Base-by-base conservation (phyloP, 257 asterid genomes). In the Coffea canephora region DNA sequence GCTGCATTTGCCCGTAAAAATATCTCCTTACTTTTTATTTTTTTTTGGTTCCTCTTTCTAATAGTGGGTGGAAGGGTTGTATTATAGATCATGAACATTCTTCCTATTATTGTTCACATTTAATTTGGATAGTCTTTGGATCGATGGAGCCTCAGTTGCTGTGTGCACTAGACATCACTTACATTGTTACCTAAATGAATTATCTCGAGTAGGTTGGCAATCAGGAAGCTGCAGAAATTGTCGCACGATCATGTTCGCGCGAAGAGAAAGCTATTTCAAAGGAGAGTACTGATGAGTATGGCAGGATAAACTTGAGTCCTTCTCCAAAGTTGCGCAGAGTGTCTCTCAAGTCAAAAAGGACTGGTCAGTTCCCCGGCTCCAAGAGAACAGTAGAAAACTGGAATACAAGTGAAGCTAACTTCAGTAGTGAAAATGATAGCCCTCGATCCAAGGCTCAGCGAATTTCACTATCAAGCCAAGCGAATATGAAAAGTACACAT, bases 221-320 rank as follows among this genome's bases (percentile, higher is more conserved):
- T 85, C 90, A 92, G 80, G 97, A 92, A 86, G 96, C 93, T 43
- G 85, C 89, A 43, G 93, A 90, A 73, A 64, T 93, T 36, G 91
- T 91, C 73, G 84, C 61, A 83, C 83, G 81, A 80, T 82, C 86
- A 19, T 89, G 91, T 83, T 84, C 82, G 9, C 27, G 72, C 27
- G 81, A 65, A 77, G 84, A 81, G 75, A 83, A 76, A 70, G 49
- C 15, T 2, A 65, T 86, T 66, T 80, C 55, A 39, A 78, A 72
- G 73, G 84, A 70, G 54, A 81, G 68, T 39, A n/a, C 25, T 48
- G 83, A 66, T 14, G 75, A 77, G 25, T 46, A 74, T 77, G 81
- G 77, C 74, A 82, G 86, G 64, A 57, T 69, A 54, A 81, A 82
- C 57, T 62, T 72, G 48, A 84, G 83, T 67, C 90, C 89, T 69